Evolutionary conservation across 108 stramenopile species (phyloP).

Genomic region (Cyclostephanos tholiformis): DNA sequence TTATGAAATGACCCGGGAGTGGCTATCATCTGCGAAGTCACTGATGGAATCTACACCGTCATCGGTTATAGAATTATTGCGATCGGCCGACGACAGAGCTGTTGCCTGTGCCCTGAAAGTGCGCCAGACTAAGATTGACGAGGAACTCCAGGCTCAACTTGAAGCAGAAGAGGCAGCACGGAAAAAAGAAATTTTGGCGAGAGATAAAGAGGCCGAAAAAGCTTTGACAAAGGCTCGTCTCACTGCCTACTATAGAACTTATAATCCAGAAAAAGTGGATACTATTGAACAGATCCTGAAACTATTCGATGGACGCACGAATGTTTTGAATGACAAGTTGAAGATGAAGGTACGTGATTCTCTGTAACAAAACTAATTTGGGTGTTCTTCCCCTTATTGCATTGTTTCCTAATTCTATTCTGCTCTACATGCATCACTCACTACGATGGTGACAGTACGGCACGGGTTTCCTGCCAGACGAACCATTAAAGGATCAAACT

Average conservation of each 20-base stretch:
- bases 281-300: constrained; percentile 79
- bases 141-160: constrained; percentile 54
- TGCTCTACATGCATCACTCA: background rate
- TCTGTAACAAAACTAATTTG: background rate
- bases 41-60: constrained; percentile 69
- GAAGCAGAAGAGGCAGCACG: constrained; percentile 68
- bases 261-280: constrained; percentile 75
- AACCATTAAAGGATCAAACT: constrained; percentile 54
- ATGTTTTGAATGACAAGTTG: constrained; percentile 76
- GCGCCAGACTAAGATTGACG: constrained; percentile 62
- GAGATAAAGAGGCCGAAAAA: constrained; percentile 62
- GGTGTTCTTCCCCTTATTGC: constrained; percentile 1
- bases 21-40: constrained; percentile 55
- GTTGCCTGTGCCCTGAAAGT: constrained; percentile 54
- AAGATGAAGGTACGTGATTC: constrained; percentile 55
- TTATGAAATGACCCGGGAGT: constrained; percentile 57
- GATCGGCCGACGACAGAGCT: constrained; percentile 68
- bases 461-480: constrained; percentile 77
- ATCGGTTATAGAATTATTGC: constrained; percentile 59
- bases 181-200: constrained; percentile 62
- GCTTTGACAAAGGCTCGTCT: constrained; percentile 72
- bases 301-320: constrained; percentile 73
- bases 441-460: constrained; percentile 51
- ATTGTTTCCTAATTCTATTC: background rate
- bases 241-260: constrained; percentile 76